Evolutionary conservation across 805 yeast genomes (phyloP), one percentile per base, ranked within the genome.

Genomic region (Saccharomycopsis guyanensis): DNA sequence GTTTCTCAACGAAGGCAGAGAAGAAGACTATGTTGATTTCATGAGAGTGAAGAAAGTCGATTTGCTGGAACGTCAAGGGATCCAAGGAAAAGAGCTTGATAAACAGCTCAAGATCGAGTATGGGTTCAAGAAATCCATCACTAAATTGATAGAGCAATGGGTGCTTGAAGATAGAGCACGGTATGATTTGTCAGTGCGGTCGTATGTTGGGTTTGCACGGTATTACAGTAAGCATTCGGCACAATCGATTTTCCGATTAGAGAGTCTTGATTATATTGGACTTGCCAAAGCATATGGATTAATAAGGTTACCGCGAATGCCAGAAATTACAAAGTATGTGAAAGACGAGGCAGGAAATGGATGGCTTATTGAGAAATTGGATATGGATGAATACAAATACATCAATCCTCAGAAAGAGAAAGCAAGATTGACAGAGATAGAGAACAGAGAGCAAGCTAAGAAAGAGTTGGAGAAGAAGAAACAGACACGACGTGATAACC

Each of bases 141-240:
- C 52, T 12, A 49, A 50, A 2, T 46, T 53, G 13, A 68, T 64
- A 52, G 66, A 68, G 47, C 51, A 66, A 1, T 91, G 84, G 83
- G 63, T 86, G 35, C 60, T 83, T 18, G 70, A 69, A 24, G 97
- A 91, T 59, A 66, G 97, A 47, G 79, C 80, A 0, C 71, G 87
- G 49, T 93, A 87, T 61, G 98, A 93, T 54, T 71, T 75, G 18
- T 91, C 93, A 0, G 69, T 91, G 0, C 71, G 76, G 53, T 73
- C 96, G 4, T 91, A 80, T 59, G 94, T 93, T 33, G 88, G 88
- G 1, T 91, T 80, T 58, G 73, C 87, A 2, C 73, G 84, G 47
- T 85, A 85, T 59, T 93, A 93, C 59, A 76, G 88, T 12, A 89
- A 88, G 59, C 99, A 93, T 63, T 64, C 82, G 10, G 95, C 96